A percentile compares a stretch with the other conserved stretches of the same genome.
Conservation (phyloP, 129 eudicot species). For the Flaveria bidentis region DNA sequence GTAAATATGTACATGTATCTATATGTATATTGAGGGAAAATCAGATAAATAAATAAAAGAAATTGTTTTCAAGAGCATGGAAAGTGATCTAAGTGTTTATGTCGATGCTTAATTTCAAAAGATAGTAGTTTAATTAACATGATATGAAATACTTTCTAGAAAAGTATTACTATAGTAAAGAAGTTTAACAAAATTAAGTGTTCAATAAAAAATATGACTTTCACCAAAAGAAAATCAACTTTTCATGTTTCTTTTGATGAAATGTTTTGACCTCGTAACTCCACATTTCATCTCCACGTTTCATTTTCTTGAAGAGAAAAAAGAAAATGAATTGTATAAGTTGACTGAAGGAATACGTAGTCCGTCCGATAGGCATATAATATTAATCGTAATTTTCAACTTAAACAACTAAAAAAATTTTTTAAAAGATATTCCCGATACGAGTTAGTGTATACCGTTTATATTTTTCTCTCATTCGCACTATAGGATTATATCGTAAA, state of each 20-base stretch:
- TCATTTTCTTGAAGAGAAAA: neutral
- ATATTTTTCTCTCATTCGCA: neutral
- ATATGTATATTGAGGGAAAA: too few relatives aligned
- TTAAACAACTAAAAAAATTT: neutral
- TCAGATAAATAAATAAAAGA: too few relatives aligned
- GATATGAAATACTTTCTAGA: neutral
- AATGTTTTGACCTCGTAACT: neutral
- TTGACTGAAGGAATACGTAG: neutral
- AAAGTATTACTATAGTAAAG: too few relatives aligned
- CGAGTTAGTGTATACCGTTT: neutral
- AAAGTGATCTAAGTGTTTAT: too few relatives aligned
- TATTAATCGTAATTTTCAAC: neutral
- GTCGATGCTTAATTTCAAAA: too few relatives aligned
- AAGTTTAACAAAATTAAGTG: neutral
- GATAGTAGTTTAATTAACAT: neutral
- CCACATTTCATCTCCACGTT: neutral
- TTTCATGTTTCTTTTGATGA: neutral
- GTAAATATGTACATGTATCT: too few relatives aligned
- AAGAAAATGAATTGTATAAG: neutral
- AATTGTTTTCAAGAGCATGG: too few relatives aligned
- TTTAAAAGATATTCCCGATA: neutral
- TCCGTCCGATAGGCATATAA: neutral
- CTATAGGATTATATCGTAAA: too few relatives aligned
- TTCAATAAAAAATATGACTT: neutral
- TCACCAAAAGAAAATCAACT: neutral